Evolutionary conservation across 176 grass and related monocot genomes (phyloP).

Genomic region (Carex scoparia): DNA sequence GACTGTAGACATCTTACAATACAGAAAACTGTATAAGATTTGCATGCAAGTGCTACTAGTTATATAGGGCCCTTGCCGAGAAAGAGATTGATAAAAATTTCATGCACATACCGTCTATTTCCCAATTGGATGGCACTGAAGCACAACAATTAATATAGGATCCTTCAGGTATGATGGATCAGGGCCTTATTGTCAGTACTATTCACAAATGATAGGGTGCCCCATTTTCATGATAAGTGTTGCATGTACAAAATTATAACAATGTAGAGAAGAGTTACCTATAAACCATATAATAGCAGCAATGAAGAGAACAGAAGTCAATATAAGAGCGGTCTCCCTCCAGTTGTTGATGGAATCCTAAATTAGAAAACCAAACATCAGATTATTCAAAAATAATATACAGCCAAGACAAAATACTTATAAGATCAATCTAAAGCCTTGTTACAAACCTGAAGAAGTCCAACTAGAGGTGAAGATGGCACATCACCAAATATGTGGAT

Average conservation of each 20-base stretch:
- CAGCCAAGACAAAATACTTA: background rate
- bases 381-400: slow-evolving; percentile 2
- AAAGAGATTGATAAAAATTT: background rate
- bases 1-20: background rate
- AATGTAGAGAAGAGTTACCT: slow-evolving; percentile 39
- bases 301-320: slow-evolving; percentile 83
- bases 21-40: background rate
- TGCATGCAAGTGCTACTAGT: background rate
- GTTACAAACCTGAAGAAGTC: slow-evolving; percentile 71
- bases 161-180: background rate
- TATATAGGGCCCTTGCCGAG: background rate
- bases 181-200: background rate
- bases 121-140: background rate
- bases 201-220: background rate
- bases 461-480: slow-evolving; percentile 93
- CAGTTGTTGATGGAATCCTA: slow-evolving; percentile 89
- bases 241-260: background rate
- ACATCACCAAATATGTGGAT: slow-evolving; percentile 99
- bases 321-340: slow-evolving; percentile 67
- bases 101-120: background rate
- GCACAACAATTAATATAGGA: background rate
- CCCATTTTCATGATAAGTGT: background rate
- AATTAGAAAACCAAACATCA: slow-evolving; percentile 28
- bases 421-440: background rate
- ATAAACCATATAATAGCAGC: slow-evolving; percentile 72